Base-by-base conservation (phyloP, 768 basidiomycete species). In the Mycena filopes region DNA sequence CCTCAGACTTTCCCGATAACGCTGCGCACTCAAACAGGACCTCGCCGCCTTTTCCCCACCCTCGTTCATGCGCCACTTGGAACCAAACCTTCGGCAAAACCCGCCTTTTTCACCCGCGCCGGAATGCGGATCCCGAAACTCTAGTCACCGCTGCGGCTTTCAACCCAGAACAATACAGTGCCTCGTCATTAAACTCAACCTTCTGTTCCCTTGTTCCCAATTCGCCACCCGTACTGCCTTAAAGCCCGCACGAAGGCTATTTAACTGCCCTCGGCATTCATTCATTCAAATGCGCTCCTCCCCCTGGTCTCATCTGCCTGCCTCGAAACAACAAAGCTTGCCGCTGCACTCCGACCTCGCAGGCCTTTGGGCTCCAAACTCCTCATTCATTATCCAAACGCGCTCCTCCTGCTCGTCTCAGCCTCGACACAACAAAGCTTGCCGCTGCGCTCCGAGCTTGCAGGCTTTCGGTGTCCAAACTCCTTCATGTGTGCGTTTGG, bases 221-320 rank as follows among this genome's bases (percentile, higher is more conserved):
- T 47, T 13, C n/a, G 46, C 53, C 47, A 18, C 42, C 16, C 43
- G 47, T 40, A 45, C 45, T 45, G 9, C 25, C n/a, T 23, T 15
- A 45, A 41, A 46, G 45, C 11, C 26, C 36, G 28, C 54, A 21
- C 20, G 48, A 56, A 63, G 29, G 48, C 62, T 63, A 56, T 57
- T 50, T 63, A 63, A 63, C 28, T 41, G 31, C 47, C 54, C 62
- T 57, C 55, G 31, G 55, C 55, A 8, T 50, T 50, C 47, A 56
- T 63, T 55, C 46, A 33, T 6, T 33, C 31, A 33, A 6, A 6
- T 12, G 12, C 31, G 7, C n/a, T 41, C 36, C 23, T 16, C 23
- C 33, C 16, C 36, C 59, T n/a, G n/a, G 28, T 36, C 31, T 49
- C 62, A 63, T 57, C 12, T 56, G 21, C 47, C 38, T n/a, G n/a